Evolutionary conservation across 1,139 yeast species (phyloP).

Genomic region (Candida neerlandica): DNA sequence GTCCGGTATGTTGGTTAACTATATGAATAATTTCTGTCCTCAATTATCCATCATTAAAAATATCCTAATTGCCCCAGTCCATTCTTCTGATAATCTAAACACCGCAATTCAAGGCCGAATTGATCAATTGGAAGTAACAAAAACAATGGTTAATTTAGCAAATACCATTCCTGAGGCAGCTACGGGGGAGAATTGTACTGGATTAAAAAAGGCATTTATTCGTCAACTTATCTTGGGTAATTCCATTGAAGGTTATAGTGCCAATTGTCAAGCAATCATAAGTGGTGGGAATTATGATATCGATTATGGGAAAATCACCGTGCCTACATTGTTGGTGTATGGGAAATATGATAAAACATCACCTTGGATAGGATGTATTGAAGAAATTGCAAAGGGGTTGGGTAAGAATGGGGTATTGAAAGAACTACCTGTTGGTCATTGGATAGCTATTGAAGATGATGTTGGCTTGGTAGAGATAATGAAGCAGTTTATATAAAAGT

Average conservation of each 20-base stretch:
- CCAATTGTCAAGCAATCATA: slow-evolving; percentile 29
- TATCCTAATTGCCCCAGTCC: slow-evolving; percentile 28
- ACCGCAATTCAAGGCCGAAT: slow-evolving; percentile 20
- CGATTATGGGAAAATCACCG: slow-evolving; percentile 18
- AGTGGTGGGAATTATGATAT: slow-evolving; percentile 13
- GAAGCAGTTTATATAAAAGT: slow-evolving; percentile 6
- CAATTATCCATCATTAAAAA: slow-evolving; percentile 15
- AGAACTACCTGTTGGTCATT: slow-evolving; percentile 26
- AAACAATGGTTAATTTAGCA: slow-evolving; percentile 18
- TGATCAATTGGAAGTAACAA: slow-evolving; percentile 14
- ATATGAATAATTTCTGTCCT: slow-evolving; percentile 12
- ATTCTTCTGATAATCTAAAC: slow-evolving; percentile 21
- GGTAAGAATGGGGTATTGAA: slow-evolving; percentile 13
- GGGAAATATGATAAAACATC: slow-evolving; percentile 27
- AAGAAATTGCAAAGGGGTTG: slow-evolving; percentile 20
- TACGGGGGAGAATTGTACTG: slow-evolving; percentile 20
- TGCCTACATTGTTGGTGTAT: slow-evolving; percentile 22
- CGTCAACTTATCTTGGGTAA: slow-evolving; percentile 24
- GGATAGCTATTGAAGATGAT: slow-evolving; percentile 27
- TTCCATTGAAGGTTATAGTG: slow-evolving; percentile 23
- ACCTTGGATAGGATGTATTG: slow-evolving; percentile 26
- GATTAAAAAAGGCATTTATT: slow-evolving; percentile 22
- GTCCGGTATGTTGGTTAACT: slow-evolving; percentile 30
- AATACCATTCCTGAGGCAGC: slow-evolving; percentile 25
- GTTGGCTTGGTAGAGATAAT: slow-evolving; percentile 15